Percentiles rank a stretch among this genome's conserved stretches.
Conservation (phyloP, 176 grass and related monocot species). For the Stipa capillata region DNA sequence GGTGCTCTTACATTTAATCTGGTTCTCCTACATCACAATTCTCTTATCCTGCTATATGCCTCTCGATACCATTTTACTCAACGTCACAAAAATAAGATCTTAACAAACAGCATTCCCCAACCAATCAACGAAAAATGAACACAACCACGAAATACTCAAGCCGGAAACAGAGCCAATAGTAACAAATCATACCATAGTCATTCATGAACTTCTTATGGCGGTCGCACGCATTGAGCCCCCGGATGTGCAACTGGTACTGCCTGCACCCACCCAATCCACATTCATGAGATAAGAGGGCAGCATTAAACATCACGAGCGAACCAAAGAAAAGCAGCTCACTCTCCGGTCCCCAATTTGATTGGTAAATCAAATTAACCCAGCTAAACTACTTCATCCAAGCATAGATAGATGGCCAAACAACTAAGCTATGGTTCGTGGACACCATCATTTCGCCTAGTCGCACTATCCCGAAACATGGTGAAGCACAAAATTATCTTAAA, state of each 20-base stretch:
- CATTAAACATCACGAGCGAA: not conserved
- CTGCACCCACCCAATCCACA: constrained; percentile 33
- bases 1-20: not conserved
- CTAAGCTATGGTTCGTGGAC: not conserved
- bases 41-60: not conserved
- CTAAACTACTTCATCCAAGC: not conserved
- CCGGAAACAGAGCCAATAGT: not conserved
- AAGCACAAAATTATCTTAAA: not conserved
- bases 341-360: not conserved
- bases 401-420: not conserved
- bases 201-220: constrained; percentile 85
- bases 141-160: not conserved
- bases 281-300: not conserved
- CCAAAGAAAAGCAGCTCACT: not conserved
- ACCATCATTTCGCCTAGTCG: not conserved
- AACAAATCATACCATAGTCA: constrained; percentile 46
- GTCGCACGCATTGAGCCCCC: constrained; percentile 72
- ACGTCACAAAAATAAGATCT: not conserved
- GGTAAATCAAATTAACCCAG: not conserved
- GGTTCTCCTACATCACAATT: not conserved
- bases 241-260: constrained; percentile 83
- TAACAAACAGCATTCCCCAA: not conserved
- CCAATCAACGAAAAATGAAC: not conserved
- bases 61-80: not conserved
- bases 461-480: not conserved